Conservation (phyloP, 2,329 filamentous ascomycete genomes). For the Beauveria bassiana region DNA sequence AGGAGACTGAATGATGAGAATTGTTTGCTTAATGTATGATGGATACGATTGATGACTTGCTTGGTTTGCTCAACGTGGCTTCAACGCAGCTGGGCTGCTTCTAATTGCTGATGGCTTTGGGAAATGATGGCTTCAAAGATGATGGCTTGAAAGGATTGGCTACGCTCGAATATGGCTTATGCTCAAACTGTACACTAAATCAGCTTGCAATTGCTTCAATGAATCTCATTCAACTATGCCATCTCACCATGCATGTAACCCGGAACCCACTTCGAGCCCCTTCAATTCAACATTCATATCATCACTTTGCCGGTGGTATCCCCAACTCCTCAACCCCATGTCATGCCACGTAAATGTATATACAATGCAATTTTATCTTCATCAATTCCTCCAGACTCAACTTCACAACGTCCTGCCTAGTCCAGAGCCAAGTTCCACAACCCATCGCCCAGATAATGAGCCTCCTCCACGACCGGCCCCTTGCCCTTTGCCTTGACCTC, state of each 20-base stretch:
- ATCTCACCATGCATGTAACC: too few species aligned
- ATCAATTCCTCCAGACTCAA: not conserved
- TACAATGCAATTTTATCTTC: not conserved
- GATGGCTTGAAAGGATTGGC: not conserved
- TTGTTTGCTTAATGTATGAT: not conserved
- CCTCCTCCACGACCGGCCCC: constrained; percentile 86
- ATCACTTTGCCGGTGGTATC: not conserved
- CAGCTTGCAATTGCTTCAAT: not conserved
- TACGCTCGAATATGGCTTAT: not conserved
- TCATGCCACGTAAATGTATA: not conserved
- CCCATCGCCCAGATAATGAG: constrained; percentile 90
- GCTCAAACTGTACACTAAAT: not conserved
- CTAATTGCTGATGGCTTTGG: not conserved
- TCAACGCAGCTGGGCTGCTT: not conserved
- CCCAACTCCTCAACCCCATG: constrained; percentile 1
- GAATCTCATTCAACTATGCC: not conserved
- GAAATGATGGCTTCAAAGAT: not conserved
- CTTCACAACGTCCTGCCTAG: constrained; percentile 19
- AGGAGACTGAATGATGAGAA: not conserved
- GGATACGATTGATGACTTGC: not conserved
- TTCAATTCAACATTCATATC: not conserved
- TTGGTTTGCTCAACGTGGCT: not conserved
- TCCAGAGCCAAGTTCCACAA: constrained; percentile 66
- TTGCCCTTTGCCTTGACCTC: constrained; percentile 94
- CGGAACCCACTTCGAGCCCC: not conserved